These are phyloP conservation scores for Lentinula boryana DNA, from an alignment of 768 basidiomycete species.

Conservation along the genomic window DNA sequence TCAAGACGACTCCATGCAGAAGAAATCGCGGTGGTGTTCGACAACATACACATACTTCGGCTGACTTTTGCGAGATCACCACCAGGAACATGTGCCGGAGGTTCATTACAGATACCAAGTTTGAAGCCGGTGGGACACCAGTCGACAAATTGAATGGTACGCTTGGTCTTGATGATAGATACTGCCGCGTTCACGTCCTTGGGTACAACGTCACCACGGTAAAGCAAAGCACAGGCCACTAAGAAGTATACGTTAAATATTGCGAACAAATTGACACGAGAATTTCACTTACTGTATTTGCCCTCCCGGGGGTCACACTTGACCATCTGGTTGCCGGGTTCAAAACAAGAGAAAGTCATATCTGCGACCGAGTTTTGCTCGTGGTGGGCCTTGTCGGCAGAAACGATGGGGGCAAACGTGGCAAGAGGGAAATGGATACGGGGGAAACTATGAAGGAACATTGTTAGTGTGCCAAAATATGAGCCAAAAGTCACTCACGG, in stretches of 20 bases:
- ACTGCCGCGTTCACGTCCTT: constrained; percentile 95
- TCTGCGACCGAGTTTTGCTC: constrained; percentile 97
- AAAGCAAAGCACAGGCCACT: constrained; percentile 91
- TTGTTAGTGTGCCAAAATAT: neutral
- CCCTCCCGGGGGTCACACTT: constrained; percentile 94
- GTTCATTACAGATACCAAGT: constrained; percentile 97
- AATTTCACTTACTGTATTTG: constrained; percentile 79
- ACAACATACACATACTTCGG: constrained; percentile 96
- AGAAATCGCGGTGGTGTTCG: constrained; percentile 92
- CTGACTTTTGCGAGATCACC: constrained; percentile 94
- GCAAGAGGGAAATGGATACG: constrained; percentile 98
- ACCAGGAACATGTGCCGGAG: constrained; percentile 85
- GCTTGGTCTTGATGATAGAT: constrained; percentile 92
- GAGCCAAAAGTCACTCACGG: constrained; percentile 53
- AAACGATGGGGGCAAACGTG: constrained; percentile 91
- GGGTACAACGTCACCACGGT: constrained; percentile 95
- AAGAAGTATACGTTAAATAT: constrained; percentile 10
- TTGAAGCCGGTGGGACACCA: constrained; percentile 99
- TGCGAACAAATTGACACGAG: neutral
- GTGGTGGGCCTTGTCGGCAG: constrained; percentile 90
- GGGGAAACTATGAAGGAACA: constrained; percentile 61
- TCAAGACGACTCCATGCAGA: constrained; percentile 93
- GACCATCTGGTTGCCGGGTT: constrained; percentile 94
- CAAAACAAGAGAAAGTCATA: constrained; percentile 98
- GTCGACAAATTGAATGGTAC: constrained; percentile 96